A percentile compares a stretch with the other conserved stretches of the same genome.
Conservation (phyloP, 108 stramenopile genomes). For the Chaetoceros muelleri region DNA sequence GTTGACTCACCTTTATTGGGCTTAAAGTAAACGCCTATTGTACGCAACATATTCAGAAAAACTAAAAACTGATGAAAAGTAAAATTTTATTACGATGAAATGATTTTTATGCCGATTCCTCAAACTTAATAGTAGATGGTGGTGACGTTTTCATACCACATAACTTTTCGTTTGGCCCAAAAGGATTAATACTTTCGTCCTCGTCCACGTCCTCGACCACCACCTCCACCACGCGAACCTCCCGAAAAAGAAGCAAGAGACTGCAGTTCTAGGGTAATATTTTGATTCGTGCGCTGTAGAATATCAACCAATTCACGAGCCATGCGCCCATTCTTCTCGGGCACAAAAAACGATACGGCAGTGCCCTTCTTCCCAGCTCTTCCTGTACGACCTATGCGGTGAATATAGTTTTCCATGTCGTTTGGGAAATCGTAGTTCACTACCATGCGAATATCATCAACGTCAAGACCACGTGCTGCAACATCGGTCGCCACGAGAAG, state of each 20-base stretch:
- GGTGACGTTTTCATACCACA: neutral
- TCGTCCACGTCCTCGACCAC: constrained; percentile 44
- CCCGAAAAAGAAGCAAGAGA: constrained; percentile 29
- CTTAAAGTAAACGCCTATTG: too few relatives aligned
- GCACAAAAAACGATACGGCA: constrained; percentile 91
- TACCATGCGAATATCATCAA: constrained; percentile 92
- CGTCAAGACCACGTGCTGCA: constrained; percentile 96
- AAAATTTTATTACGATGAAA: too few relatives aligned
- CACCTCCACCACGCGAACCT: constrained; percentile 19
- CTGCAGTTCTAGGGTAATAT: constrained; percentile 53
- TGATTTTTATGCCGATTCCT: neutral
- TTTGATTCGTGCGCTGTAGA: constrained; percentile 57
- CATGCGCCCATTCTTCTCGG: constrained; percentile 85
- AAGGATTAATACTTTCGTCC: constrained; percentile 31
- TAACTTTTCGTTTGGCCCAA: neutral
- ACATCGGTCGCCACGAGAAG: constrained; percentile 98
- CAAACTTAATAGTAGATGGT: neutral
- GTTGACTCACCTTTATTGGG: too few relatives aligned
- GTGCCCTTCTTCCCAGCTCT: constrained; percentile 96
- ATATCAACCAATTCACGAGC: constrained; percentile 79
- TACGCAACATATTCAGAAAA: neutral
- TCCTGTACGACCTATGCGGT: constrained; percentile 98
- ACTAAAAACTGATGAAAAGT: neutral
- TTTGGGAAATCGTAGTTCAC: constrained; percentile 82
- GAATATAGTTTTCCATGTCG: constrained; percentile 65